phyloP scores from a whole-genome alignment of 768 basidiomycete genomes.

The Chalciporus pseudorubinellus region DNA sequence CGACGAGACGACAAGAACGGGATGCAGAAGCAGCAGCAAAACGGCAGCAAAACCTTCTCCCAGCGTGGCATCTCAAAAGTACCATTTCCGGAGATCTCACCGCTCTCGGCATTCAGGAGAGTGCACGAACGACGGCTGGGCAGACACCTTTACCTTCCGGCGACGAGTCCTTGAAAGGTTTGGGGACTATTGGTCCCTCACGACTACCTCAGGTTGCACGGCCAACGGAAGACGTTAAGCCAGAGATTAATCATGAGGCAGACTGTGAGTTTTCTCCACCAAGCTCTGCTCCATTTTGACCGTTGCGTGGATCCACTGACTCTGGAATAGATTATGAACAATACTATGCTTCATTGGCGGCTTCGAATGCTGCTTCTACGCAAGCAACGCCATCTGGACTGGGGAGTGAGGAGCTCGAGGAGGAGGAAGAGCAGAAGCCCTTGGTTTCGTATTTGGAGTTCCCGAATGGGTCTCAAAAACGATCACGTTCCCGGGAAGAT shows the following conservation, averaged over 20 bases:
- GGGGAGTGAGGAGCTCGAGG: slow-evolving; percentile 56
- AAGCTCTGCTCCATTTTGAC: too few relatives aligned
- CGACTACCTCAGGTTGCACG: slow-evolving; percentile 29
- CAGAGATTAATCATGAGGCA: slow-evolving; percentile 51
- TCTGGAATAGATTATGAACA: slow-evolving; percentile 64
- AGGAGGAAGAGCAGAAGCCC: slow-evolving; percentile 73
- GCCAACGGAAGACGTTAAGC: slow-evolving; percentile 40
- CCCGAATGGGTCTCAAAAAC: slow-evolving; percentile 69
- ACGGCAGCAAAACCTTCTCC: slow-evolving; percentile 86
- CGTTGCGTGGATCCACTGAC: too few relatives aligned
- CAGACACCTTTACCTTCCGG: slow-evolving; percentile 45
- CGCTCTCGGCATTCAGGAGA: slow-evolving; percentile 77
- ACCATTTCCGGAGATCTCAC: slow-evolving; percentile 94
- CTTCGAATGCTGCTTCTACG: slow-evolving; percentile 55
- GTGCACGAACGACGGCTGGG: slow-evolving; percentile 47
- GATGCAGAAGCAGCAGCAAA: slow-evolving; percentile 83
- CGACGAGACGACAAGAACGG: slow-evolving; percentile 65
- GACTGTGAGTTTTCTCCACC: slow-evolving; percentile 53
- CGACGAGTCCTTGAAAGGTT: slow-evolving; percentile 70
- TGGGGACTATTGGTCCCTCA: slow-evolving; percentile 52
- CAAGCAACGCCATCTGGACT: slow-evolving; percentile 60
- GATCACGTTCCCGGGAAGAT: slow-evolving; percentile 66
- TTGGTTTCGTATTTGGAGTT: slow-evolving; percentile 64
- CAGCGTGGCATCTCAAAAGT: slow-evolving; percentile 93
- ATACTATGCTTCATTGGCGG: slow-evolving; percentile 77